Percentiles rank a stretch among this genome's conserved stretches.
These are phyloP conservation scores for Chrysoporthe deuterocubensis DNA, from an alignment of 2,329 filamentous ascomycete species.

Conservation along the genomic window DNA sequence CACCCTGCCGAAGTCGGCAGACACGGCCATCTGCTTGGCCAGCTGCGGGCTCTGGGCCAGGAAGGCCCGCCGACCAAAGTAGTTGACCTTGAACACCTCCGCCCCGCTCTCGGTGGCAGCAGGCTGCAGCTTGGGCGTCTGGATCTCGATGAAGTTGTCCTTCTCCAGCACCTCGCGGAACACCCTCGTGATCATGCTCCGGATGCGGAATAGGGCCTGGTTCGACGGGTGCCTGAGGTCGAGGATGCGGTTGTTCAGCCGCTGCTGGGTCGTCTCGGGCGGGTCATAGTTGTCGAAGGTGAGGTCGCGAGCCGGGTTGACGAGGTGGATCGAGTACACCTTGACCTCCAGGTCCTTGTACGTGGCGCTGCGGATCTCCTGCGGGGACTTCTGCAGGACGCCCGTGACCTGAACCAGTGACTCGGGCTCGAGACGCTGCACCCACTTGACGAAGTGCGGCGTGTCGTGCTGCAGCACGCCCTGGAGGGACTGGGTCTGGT, in stretches of 20 bases:
- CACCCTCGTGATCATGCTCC: conserved; percentile 76
- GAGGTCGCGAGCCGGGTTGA: conserved; percentile 54
- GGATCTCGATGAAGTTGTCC: conserved; percentile 86
- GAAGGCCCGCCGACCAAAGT: conserved; percentile 86
- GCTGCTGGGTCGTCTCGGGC: conserved; percentile 59
- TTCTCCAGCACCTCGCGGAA: conserved; percentile 79
- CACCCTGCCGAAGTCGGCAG: conserved; percentile 84
- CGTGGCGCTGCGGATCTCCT: conserved; percentile 75
- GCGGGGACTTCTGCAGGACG: conserved; percentile 71
- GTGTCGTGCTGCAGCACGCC: conserved; percentile 68
- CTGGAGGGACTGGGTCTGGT: conserved; percentile 82
- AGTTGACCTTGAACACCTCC: conserved; percentile 89
- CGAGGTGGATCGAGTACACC: conserved; percentile 59
- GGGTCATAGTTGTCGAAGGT: conserved; percentile 56
- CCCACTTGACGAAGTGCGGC: conserved; percentile 77
- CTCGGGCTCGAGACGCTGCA: conserved; percentile 79
- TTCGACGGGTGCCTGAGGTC: conserved; percentile 85
- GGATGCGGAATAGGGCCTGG: conserved; percentile 86
- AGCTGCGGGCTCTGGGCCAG: conserved; percentile 90
- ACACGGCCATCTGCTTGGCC: conserved; percentile 91
- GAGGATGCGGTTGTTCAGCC: conserved; percentile 75
- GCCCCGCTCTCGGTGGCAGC: conserved; percentile 89
- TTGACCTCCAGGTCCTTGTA: conserved; percentile 78
- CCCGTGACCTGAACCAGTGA: conserved; percentile 79
- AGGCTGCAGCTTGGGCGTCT: conserved; percentile 89